Evolutionary conservation across 495 filamentous ascomycete genomes (phyloP).

Genomic region (Penicillium lividum): DNA sequence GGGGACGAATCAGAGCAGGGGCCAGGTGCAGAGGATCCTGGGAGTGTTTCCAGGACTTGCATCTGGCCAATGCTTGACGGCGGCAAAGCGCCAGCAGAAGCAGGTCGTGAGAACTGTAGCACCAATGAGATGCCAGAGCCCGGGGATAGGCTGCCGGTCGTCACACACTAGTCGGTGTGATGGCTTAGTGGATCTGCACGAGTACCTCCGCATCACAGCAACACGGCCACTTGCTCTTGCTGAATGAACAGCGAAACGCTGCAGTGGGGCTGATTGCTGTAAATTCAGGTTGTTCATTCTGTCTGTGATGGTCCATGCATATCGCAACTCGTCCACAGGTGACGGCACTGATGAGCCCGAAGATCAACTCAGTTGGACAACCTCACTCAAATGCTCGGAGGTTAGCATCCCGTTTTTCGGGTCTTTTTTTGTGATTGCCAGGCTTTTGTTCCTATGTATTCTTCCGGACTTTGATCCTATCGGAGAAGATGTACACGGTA

Average conservation of each 20-base stretch:
- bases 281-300: conserved; percentile 1
- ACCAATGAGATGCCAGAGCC: conserved; percentile 37
- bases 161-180: conserved; percentile 50
- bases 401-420: not conserved
- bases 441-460: not conserved
- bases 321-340: not conserved
- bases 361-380: conserved; percentile 1
- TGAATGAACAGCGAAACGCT: conserved; percentile 18
- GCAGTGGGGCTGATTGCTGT: conserved; percentile 13
- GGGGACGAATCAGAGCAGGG: conserved; percentile 36
- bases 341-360: not conserved
- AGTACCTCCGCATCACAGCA: conserved; percentile 22
- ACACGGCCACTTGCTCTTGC: conserved; percentile 11
- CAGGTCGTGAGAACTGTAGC: conserved; percentile 22
- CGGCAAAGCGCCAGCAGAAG: conserved; percentile 42
- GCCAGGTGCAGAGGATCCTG: conserved; percentile 18
- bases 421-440: not conserved
- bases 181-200: conserved; percentile 38
- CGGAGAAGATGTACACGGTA: not conserved
- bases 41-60: conserved; percentile 36
- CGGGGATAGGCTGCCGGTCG: conserved; percentile 27
- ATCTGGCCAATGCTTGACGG: conserved; percentile 45
- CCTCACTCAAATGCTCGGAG: not conserved
- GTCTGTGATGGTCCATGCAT: conserved; percentile 18
- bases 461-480: not conserved